Evolutionary conservation across 345 rosid genomes (phyloP).

Genomic region (Pelargonium nanum): DNA sequence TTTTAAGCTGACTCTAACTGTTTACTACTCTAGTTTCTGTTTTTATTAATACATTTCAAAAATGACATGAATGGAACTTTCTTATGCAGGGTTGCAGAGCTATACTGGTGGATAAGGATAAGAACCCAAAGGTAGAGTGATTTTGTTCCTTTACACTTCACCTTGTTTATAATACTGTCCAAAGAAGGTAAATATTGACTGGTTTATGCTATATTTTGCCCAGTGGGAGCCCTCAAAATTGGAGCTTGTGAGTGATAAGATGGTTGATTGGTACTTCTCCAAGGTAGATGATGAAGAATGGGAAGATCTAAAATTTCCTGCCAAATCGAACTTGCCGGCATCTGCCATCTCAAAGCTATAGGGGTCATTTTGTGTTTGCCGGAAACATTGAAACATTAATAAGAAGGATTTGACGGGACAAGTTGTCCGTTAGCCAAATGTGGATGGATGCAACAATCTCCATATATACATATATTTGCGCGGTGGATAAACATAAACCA

Average conservation of each 20-base stretch:
- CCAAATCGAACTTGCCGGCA: constrained; percentile 41
- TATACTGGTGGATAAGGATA: constrained; percentile 72
- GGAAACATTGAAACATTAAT: too few relatives aligned
- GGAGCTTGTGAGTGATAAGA: constrained; percentile 41
- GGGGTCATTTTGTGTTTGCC: too few relatives aligned
- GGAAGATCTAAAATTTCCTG: constrained; percentile 68
- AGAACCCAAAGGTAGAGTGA: constrained; percentile 56
- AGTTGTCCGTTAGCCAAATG: too few relatives aligned
- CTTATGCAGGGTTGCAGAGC: constrained; percentile 86
- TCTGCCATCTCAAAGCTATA: constrained; percentile 56
- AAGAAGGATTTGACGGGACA: too few relatives aligned
- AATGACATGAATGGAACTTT: neutral
- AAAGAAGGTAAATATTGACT: too few relatives aligned
- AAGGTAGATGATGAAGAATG: constrained; percentile 41
- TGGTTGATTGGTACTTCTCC: constrained; percentile 58
- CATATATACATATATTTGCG: too few relatives aligned
- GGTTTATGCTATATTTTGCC: neutral
- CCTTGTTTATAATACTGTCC: neutral
- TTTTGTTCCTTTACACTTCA: constrained; percentile 5
- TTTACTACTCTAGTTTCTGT: neutral
- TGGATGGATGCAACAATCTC: too few relatives aligned
- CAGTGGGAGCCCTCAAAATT: constrained; percentile 78
- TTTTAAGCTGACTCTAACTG: constrained; percentile 11
- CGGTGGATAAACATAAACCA: too few relatives aligned
- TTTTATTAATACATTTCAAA: neutral